Evolutionary conservation across 805 yeast genomes (phyloP), one percentile per base, ranked within the genome.

Genomic region (Wickerhamiella allomyrinae): DNA sequence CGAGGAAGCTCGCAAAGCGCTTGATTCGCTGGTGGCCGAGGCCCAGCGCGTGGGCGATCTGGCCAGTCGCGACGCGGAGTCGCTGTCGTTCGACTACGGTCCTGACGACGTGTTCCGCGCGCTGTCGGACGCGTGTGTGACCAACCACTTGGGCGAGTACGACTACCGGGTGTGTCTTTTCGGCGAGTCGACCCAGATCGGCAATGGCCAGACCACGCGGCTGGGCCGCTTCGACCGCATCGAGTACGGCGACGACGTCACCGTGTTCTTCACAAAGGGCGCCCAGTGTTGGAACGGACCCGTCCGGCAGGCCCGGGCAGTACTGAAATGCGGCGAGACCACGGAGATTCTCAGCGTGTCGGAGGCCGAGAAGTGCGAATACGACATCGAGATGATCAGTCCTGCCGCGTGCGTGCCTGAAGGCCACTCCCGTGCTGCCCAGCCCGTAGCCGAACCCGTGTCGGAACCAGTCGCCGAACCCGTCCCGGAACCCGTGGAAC

Each of bases 271-370:
- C 55, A 64, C 59, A 3, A 55, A 65, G 15, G 98, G 98, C 17
- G 77, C 76, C 34, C 72, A 69, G 55, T 91, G 98, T 60, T 89
- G 97, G 95, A 83, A 86, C 57, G 98, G 98, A 0, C 96, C 96
- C 5, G 58, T 65, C 22, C 74, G 98, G 58, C 71, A 79, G 25
- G 87, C 84, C 1, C 61, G 58, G 8, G 77, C 83, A 1, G 65
- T 65, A 19, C 55, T 87, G 42, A 63, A 66, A 14, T 91, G 98
- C 61, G 93, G 93, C 0, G 61, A 67, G 2, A 60, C 64, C 3
- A 64, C 70, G 37, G 65, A 68, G 43, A 58, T 85, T 20, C 43
- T 79, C n/a, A 58, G 74, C 3, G 94, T 89, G 8, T 67, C 77
- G 34, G 98, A 91, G 61, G 89, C 91, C 2, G 93, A 87, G 50